Percentiles rank a stretch among this genome's conserved stretches.
Evolutionary conservation across 164 flowering plant species (phyloP).

Genomic region (Piper betle): DNA sequence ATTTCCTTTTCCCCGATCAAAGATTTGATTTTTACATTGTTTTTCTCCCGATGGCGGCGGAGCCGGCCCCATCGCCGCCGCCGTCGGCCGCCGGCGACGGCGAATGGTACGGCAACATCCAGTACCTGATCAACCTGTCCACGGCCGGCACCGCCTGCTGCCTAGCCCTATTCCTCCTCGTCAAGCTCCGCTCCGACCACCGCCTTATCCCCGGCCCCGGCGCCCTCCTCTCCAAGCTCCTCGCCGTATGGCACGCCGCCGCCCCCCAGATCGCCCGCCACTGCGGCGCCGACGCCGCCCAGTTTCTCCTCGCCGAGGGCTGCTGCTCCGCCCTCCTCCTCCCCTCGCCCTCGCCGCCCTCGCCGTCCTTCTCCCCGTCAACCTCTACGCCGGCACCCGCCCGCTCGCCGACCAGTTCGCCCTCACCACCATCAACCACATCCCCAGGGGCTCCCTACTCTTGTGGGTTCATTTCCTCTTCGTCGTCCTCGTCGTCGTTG

Average conservation of each 20-base stretch:
- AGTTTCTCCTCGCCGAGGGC: constrained; percentile 80
- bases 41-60: not conserved
- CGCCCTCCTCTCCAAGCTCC: constrained; percentile 73
- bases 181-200: constrained; percentile 94
- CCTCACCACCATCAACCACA: constrained; percentile 70
- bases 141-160: constrained; percentile 65
- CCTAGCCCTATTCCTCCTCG: constrained; percentile 63
- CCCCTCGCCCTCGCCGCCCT: constrained; percentile 35
- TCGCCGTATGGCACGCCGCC: constrained; percentile 98
- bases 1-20: too few relatives aligned
- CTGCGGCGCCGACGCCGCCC: constrained; percentile 97
- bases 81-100: constrained; percentile 3
- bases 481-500: constrained; percentile 47
- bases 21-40: not conserved
- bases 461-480: constrained; percentile 86
- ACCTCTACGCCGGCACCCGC: constrained; percentile 60
- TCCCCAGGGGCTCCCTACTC: constrained; percentile 55
- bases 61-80: not conserved
- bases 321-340: constrained; percentile 64
- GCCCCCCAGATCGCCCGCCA: constrained; percentile 75
- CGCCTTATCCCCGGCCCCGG: constrained; percentile 79
- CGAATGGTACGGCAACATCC: constrained; percentile 90
- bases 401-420: constrained; percentile 70
- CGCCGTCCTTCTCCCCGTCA: constrained; percentile 50
- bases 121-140: constrained; percentile 86